Evolutionary conservation across 805 yeast species (phyloP).

Genomic region (Cyberlindnera nakhonratchasimensis): DNA sequence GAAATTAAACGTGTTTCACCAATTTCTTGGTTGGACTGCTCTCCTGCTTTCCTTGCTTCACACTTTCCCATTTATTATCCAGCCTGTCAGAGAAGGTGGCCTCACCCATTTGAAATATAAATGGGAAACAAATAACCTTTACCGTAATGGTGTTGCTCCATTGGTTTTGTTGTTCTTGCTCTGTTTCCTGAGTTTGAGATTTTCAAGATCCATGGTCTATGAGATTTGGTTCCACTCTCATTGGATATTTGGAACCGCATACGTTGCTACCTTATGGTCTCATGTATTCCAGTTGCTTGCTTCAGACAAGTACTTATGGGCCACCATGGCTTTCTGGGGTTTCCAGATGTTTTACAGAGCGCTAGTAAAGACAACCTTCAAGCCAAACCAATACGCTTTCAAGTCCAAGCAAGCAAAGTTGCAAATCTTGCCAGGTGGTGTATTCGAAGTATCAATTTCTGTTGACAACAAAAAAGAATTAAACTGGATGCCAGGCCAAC

Average conservation of each 20-base stretch:
- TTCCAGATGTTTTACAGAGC: constrained; percentile 46
- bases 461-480: constrained; percentile 30
- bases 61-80: constrained; percentile 47
- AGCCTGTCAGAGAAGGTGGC: constrained; percentile 48
- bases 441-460: constrained; percentile 35
- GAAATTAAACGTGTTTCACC: constrained; percentile 49
- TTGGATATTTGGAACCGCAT: constrained; percentile 51
- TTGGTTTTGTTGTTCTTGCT: constrained; percentile 41
- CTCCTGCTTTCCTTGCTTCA: constrained; percentile 46
- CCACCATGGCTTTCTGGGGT: constrained; percentile 49
- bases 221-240: constrained; percentile 50
- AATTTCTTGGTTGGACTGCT: constrained; percentile 37
- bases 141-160: constrained; percentile 46
- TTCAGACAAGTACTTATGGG: constrained; percentile 44
- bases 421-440: constrained; percentile 23
- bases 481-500: constrained; percentile 54
- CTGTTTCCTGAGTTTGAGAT: constrained; percentile 40
- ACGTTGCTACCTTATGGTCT: constrained; percentile 43
- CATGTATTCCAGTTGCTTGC: constrained; percentile 38
- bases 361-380: constrained; percentile 42
- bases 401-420: constrained; percentile 36
- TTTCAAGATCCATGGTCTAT: constrained; percentile 39
- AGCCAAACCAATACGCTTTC: constrained; percentile 40
- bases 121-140: constrained; percentile 26
- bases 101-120: constrained; percentile 22